These are phyloP conservation scores for Pezicula radicicola DNA, from an alignment of 2,329 filamentous ascomycete species.

Conservation along the genomic window DNA sequence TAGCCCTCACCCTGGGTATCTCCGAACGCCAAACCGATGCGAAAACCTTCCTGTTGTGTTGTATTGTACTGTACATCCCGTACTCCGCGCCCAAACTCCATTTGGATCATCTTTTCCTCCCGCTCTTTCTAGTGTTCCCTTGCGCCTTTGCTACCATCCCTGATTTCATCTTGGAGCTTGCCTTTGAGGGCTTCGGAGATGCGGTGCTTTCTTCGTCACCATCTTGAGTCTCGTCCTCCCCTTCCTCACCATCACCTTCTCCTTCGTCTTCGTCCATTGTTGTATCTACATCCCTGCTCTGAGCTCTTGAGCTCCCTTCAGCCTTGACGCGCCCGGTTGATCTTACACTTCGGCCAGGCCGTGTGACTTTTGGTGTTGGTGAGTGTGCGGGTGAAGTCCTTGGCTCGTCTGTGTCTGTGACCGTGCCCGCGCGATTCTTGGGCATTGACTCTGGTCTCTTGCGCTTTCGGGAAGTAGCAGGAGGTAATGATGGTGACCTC, in stretches of 20 bases:
- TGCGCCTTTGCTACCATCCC: constrained; percentile 13
- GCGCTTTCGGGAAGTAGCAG: constrained; percentile 20
- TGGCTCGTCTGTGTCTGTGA: constrained; percentile 49
- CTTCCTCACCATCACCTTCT: constrained; percentile 33
- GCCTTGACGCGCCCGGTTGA: constrained; percentile 39
- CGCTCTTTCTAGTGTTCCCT: constrained; percentile 22
- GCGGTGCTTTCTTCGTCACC: constrained; percentile 21
- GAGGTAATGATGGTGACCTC: constrained; percentile 17
- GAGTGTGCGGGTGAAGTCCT: constrained; percentile 38
- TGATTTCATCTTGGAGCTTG: constrained; percentile 16
- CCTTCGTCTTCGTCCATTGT: constrained; percentile 25
- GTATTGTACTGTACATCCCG: neutral
- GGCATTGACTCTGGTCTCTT: constrained; percentile 30
- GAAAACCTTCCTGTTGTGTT: neutral
- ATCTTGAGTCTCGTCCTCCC: constrained; percentile 33
- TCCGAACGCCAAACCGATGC: neutral
- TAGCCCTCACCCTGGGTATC: neutral
- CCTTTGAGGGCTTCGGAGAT: constrained; percentile 22
- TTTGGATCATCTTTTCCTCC: constrained; percentile 20
- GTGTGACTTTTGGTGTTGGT: constrained; percentile 36
- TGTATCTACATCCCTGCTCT: constrained; percentile 25
- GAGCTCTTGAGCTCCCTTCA: constrained; percentile 31
- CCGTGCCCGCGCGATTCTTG: constrained; percentile 40
- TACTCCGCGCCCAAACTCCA: neutral
- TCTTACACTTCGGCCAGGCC: constrained; percentile 30